A percentile compares a stretch with the other conserved stretches of the same genome.
Conservation (phyloP, 352 stramenopile species). For the Phytopythium kandeliae region DNA sequence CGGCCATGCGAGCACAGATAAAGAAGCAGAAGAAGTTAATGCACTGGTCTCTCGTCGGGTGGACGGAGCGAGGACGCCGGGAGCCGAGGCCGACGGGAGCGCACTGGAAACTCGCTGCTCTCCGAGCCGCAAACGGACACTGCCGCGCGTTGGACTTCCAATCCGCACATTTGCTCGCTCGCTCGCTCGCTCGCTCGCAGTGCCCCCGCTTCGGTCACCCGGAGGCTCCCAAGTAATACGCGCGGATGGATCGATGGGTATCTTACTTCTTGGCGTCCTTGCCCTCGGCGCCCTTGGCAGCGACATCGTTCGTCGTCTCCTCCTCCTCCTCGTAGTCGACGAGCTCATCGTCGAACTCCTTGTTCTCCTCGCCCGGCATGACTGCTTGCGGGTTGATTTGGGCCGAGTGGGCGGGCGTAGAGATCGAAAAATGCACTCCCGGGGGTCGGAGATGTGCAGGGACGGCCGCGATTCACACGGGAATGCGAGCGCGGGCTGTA, state of each 20-base stretch:
- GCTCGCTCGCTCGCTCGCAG: constrained; percentile 5
- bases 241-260: constrained; percentile 11
- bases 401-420: constrained; percentile 1
- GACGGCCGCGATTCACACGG: constrained; percentile 1
- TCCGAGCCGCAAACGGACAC: background rate
- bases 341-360: constrained; percentile 86
- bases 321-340: constrained; percentile 89
- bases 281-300: constrained; percentile 66
- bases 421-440: background rate
- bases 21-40: constrained; percentile 82
- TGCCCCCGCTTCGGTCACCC: constrained; percentile 1
- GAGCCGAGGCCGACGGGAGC: constrained; percentile 1
- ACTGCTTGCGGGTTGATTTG: constrained; percentile 14
- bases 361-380: constrained; percentile 83
- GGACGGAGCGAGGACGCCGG: constrained; percentile 3
- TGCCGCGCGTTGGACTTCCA: background rate
- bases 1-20: constrained; percentile 50
- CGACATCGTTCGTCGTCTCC: constrained; percentile 70
- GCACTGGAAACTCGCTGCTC: background rate
- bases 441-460: background rate
- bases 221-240: constrained; percentile 2
- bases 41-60: constrained; percentile 23
- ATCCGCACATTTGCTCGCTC: constrained; percentile 6
- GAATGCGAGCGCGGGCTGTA: background rate
- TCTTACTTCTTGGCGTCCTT: constrained; percentile 91